Conservation (phyloP, 331 rosid species). For the Rhamnella rubrinervis region DNA sequence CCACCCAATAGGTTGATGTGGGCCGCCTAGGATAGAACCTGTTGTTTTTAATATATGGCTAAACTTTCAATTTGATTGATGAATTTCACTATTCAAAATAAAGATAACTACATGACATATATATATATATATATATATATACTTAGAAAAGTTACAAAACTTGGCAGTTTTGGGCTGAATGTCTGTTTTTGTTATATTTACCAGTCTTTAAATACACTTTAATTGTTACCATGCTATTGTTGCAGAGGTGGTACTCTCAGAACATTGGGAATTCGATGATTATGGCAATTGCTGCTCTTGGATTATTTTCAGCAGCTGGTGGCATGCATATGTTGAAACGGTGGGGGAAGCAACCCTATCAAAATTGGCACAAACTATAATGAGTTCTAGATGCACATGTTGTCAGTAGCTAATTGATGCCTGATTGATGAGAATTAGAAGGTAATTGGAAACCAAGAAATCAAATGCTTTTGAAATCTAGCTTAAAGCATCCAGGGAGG, state of each 20-base stretch:
- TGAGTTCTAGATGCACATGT: not conserved
- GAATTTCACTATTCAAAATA: not conserved
- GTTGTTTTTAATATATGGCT: not conserved
- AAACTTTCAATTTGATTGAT: not conserved
- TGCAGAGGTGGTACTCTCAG: conserved; percentile 68
- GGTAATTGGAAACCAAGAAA: not conserved
- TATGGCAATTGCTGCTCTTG: conserved; percentile 59
- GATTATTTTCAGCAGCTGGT: conserved; percentile 71
- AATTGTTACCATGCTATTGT: conserved; percentile 8
- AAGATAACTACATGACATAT: no score
- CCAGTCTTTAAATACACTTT: conserved; percentile 1
- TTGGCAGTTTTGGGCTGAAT: not conserved
- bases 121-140: no score
- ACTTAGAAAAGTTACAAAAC: no score
- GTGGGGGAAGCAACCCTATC: conserved; percentile 84
- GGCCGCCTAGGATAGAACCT: not conserved
- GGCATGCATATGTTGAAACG: conserved; percentile 78
- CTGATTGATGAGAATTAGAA: not conserved
- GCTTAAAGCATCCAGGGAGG: no score
- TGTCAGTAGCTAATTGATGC: no score
- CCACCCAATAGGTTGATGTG: not conserved
- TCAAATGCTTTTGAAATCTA: not conserved
- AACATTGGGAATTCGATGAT: conserved; percentile 62
- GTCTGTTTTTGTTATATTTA: not conserved
- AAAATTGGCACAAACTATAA: conserved; percentile 70